These are phyloP conservation scores for Solanum virginianum DNA, from an alignment of 257 asterid species.

Conservation along the genomic window DNA sequence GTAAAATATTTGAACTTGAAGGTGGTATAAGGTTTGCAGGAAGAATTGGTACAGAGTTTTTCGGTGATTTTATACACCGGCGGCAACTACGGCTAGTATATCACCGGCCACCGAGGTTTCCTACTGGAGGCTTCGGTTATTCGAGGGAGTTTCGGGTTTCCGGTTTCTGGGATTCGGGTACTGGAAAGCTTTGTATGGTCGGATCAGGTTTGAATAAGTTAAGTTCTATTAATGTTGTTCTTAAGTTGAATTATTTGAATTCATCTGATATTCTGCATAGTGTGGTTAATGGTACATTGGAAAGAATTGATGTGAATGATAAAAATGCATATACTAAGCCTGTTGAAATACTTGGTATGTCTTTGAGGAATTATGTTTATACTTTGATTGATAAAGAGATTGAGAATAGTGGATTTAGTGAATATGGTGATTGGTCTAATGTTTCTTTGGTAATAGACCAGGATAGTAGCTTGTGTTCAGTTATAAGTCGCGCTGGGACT, in stretches of 20 bases:
- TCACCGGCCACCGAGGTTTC: conserved; percentile 58
- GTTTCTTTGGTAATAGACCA: conserved; percentile 32
- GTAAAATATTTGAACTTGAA: conserved; percentile 41
- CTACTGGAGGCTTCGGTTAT: conserved; percentile 15
- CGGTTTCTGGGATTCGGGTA: conserved; percentile 68
- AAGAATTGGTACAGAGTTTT: neutral
- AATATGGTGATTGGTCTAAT: conserved; percentile 25
- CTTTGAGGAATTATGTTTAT: conserved; percentile 54
- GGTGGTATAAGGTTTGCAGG: conserved; percentile 15
- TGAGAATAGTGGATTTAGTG: conserved; percentile 26
- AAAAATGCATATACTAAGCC: conserved; percentile 9
- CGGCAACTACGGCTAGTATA: conserved; percentile 32
- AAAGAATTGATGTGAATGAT: conserved; percentile 13
- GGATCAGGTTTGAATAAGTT: conserved; percentile 43
- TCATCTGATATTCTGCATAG: conserved; percentile 48
- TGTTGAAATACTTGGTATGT: conserved; percentile 42
- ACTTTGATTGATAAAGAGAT: conserved; percentile 55
- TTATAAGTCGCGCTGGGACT: conserved; percentile 21
- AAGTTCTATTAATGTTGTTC: conserved; percentile 30
- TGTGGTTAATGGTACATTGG: conserved; percentile 65
- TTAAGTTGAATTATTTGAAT: conserved; percentile 70
- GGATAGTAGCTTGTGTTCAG: conserved; percentile 22
- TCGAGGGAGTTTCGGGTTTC: conserved; percentile 17
- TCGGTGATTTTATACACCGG: conserved; percentile 40
- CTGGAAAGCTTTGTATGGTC: conserved; percentile 79